Percentiles rank a stretch among this genome's conserved stretches.
Evolutionary conservation across 2,329 filamentous ascomycete genomes (phyloP).

Genomic region (Zasmidium angulare): DNA sequence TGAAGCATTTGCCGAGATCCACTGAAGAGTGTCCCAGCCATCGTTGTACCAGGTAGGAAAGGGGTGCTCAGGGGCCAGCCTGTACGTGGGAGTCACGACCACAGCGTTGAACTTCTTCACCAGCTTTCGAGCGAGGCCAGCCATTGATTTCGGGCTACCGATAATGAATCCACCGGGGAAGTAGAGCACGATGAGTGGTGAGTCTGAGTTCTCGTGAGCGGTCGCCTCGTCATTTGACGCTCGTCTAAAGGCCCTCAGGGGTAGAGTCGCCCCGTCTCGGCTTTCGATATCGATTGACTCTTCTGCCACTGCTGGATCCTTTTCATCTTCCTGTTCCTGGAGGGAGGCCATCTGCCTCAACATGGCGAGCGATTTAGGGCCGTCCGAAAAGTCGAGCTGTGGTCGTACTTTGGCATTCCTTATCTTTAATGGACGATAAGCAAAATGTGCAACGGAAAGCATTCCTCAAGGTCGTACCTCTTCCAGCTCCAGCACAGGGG

Average conservation of each 20-base stretch:
- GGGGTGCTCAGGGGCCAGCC: slow-evolving; percentile 48
- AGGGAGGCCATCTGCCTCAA: background rate
- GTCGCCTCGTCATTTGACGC: background rate
- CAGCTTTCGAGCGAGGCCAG: slow-evolving; percentile 11
- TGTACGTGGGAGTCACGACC: slow-evolving; percentile 32
- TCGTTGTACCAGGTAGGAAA: slow-evolving; percentile 48
- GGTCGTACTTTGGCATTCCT: background rate
- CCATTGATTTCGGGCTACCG: slow-evolving; percentile 17
- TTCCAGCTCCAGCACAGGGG: background rate
- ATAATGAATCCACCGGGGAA: slow-evolving; percentile 19
- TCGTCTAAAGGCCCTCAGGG: background rate
- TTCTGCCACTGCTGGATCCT: slow-evolving; percentile 14
- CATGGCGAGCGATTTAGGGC: background rate
- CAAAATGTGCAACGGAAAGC: too few relatives aligned
- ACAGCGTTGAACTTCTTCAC: slow-evolving; percentile 14
- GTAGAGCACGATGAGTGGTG: background rate
- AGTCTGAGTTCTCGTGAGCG: background rate
- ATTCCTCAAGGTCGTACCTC: background rate
- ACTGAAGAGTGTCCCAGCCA: slow-evolving; percentile 46
- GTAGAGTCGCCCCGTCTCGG: slow-evolving; percentile 14
- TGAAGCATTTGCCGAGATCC: slow-evolving; percentile 34
- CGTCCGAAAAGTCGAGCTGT: background rate
- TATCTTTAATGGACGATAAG: too few relatives aligned
- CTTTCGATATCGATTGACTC: background rate
- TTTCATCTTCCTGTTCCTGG: slow-evolving; percentile 5